Conservation (phyloP, 2,329 filamentous ascomycete genomes). For the Paraphoma chrysanthemicola region DNA sequence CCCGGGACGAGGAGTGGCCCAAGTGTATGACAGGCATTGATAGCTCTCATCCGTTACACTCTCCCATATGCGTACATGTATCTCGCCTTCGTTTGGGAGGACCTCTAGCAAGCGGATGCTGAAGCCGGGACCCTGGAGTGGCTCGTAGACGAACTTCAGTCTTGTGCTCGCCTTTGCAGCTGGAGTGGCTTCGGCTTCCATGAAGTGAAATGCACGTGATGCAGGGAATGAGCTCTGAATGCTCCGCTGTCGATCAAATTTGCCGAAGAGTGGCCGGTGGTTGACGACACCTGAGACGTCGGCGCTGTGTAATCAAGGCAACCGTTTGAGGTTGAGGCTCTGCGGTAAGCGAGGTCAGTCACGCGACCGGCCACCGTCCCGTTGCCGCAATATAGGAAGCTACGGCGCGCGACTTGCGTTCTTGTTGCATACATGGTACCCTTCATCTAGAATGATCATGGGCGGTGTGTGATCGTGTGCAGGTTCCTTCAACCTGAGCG, state of each 20-base stretch:
- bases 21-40: slow-evolving; percentile 1
- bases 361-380: neutral
- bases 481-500: too few species aligned
- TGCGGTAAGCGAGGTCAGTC: neutral
- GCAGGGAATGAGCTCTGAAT: too few species aligned
- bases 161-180: neutral
- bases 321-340: neutral
- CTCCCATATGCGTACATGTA: neutral
- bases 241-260: too few species aligned
- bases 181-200: neutral
- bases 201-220: neutral
- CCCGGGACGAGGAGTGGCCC: neutral
- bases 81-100: neutral
- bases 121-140: neutral
- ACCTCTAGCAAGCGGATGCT: neutral
- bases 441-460: neutral
- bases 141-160: neutral
- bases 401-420: too few species aligned
- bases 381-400: too few species aligned
- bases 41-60: neutral
- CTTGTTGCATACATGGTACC: neutral
- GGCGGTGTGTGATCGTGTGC: too few species aligned
- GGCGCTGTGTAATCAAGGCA: too few species aligned
- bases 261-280: too few species aligned
- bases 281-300: too few species aligned